phyloP scores from a whole-genome alignment of 2,329 filamentous ascomycete genomes.

The Chaetomium sp. region DNA sequence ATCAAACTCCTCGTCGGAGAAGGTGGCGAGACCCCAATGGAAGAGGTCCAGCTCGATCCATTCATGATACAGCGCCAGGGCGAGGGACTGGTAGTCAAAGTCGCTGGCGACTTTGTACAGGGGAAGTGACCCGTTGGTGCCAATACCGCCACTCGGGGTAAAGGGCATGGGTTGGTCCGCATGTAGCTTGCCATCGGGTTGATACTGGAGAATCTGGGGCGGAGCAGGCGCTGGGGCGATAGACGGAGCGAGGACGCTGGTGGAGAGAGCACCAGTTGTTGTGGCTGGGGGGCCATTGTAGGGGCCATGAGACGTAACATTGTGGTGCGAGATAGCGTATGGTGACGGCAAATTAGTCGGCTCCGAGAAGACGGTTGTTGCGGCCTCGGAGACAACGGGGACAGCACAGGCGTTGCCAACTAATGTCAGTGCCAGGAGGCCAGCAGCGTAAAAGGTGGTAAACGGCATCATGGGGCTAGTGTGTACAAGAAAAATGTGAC shows the following conservation, averaged over 20 bases:
- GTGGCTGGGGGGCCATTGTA: conserved; percentile 58
- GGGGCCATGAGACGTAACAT: conserved; percentile 61
- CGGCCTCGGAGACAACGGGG: conserved; percentile 20
- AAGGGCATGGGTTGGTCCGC: conserved; percentile 65
- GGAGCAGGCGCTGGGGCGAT: conserved; percentile 53
- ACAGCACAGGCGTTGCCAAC: conserved; percentile 10
- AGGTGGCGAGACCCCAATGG: conserved; percentile 65
- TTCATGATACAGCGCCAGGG: conserved; percentile 71
- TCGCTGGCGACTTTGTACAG: conserved; percentile 74
- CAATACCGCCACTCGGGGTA: conserved; percentile 64
- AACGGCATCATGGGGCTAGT: not conserved
- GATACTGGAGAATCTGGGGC: conserved; percentile 61
- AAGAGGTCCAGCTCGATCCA: conserved; percentile 82
- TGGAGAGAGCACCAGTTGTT: conserved; percentile 62
- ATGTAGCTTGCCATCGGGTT: conserved; percentile 62
- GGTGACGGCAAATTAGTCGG: conserved; percentile 14
- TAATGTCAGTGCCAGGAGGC: conserved; percentile 12
- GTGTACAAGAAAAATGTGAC: not conserved
- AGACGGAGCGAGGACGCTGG: conserved; percentile 47
- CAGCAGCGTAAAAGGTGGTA: not conserved
- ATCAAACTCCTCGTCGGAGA: conserved; percentile 62
- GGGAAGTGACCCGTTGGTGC: conserved; percentile 69
- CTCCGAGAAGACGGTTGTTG: conserved; percentile 17
- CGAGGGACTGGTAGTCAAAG: conserved; percentile 75
- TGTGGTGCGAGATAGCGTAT: conserved; percentile 28